Evolutionary conservation across 1,139 yeast species (phyloP).

Genomic region (Magnusiomyces fungicola): DNA sequence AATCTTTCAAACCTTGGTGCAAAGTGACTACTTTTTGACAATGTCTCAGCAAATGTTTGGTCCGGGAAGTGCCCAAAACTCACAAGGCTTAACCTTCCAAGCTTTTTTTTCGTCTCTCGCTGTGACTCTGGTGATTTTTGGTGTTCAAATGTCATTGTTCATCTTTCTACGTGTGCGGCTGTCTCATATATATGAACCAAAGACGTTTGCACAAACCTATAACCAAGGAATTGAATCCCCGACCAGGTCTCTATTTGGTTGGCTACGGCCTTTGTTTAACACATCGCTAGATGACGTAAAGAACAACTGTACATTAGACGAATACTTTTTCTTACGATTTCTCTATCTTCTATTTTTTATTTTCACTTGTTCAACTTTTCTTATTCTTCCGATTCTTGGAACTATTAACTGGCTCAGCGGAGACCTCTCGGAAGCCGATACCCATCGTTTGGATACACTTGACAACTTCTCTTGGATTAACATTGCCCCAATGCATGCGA

Average conservation of each 20-base stretch:
- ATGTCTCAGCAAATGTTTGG: conserved; percentile 7
- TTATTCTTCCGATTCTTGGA: conserved; percentile 23
- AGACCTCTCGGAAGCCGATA: conserved; percentile 3
- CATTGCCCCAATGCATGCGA: conserved; percentile 19
- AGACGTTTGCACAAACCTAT: conserved; percentile 23
- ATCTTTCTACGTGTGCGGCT: conserved; percentile 22
- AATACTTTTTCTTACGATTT: conserved; percentile 30
- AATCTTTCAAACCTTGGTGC: no score
- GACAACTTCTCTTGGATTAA: conserved; percentile 28
- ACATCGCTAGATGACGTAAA: conserved; percentile 18
- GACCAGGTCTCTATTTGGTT: conserved; percentile 20
- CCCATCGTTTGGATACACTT: conserved; percentile 15
- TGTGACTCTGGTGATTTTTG: conserved; percentile 22
- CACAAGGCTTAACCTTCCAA: conserved; percentile 23
- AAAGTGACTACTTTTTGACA: no score
- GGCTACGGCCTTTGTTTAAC: conserved; percentile 21
- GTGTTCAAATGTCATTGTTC: conserved; percentile 22
- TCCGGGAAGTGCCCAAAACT: conserved; percentile 13
- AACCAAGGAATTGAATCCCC: conserved; percentile 17
- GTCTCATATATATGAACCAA: conserved; percentile 27
- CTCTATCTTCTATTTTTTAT: conserved; percentile 21
- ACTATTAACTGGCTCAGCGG: conserved; percentile 22
- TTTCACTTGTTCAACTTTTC: conserved; percentile 17
- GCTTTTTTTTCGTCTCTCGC: conserved; percentile 26
- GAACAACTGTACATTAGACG: conserved; percentile 26